Percentiles rank a stretch among this genome's conserved stretches.
Evolutionary conservation across 1,139 yeast species (phyloP).

Genomic region (Ogataea hybrid): DNA sequence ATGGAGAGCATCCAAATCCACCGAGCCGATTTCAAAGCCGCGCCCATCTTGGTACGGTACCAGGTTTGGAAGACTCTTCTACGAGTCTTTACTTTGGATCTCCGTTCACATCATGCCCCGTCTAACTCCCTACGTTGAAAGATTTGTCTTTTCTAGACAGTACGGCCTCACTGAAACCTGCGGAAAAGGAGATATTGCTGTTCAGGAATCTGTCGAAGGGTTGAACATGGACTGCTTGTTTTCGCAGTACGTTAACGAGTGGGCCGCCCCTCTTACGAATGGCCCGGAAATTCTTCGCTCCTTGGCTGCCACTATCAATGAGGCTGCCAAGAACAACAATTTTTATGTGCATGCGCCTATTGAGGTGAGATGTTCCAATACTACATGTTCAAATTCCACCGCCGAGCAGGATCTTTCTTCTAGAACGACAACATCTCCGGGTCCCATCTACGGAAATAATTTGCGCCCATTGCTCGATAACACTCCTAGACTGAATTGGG

Average conservation of each 20-base stretch:
- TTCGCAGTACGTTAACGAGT: slow-evolving; percentile 92
- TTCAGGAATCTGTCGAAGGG: slow-evolving; percentile 81
- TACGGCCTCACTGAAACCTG: slow-evolving; percentile 74
- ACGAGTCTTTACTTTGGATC: slow-evolving; percentile 75
- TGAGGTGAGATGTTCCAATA: slow-evolving; percentile 91
- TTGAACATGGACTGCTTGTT: slow-evolving; percentile 95
- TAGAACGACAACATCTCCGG: slow-evolving; percentile 50
- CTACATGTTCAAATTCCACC: slow-evolving; percentile 48
- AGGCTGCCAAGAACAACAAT: slow-evolving; percentile 57
- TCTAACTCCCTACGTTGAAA: slow-evolving; percentile 80
- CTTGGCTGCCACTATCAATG: slow-evolving; percentile 57
- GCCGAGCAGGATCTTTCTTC: slow-evolving; percentile 35
- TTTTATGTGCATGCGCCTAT: slow-evolving; percentile 93
- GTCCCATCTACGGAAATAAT: slow-evolving; percentile 83
- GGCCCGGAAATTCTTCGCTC: slow-evolving; percentile 73
- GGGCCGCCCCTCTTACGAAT: slow-evolving; percentile 84
- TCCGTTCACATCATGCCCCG: slow-evolving; percentile 72
- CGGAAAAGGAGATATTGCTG: slow-evolving; percentile 64
- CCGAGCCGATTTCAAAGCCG: slow-evolving; percentile 63
- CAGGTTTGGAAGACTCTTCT: slow-evolving; percentile 68
- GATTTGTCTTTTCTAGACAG: slow-evolving; percentile 80
- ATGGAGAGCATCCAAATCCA: slow-evolving; percentile 83
- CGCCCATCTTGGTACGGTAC: slow-evolving; percentile 87
- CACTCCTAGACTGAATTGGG: slow-evolving; percentile 65
- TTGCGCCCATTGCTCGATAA: slow-evolving; percentile 78